Conservation (phyloP, 108 stramenopile genomes). For the Seminavis robusta region DNA sequence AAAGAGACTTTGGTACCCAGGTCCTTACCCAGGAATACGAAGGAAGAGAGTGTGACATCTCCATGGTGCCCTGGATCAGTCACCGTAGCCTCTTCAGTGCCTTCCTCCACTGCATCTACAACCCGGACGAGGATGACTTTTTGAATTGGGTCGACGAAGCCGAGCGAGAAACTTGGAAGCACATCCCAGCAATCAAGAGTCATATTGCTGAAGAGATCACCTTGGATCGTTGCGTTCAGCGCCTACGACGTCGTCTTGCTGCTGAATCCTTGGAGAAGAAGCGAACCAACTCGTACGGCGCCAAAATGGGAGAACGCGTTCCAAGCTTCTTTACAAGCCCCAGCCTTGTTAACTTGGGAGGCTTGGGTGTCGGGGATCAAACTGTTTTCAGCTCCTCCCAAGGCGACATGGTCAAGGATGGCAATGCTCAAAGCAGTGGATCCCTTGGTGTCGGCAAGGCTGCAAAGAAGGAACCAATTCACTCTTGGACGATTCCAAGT, state of each 20-base stretch:
- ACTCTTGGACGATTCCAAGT: too few relatives aligned
- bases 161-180: conserved; percentile 85
- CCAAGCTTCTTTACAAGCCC: conserved; percentile 84
- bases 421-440: too few relatives aligned
- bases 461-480: too few relatives aligned
- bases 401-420: too few relatives aligned
- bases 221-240: conserved; percentile 81
- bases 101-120: conserved; percentile 81
- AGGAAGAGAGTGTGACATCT: conserved; percentile 94
- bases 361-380: conserved; percentile 63
- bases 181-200: conserved; percentile 84
- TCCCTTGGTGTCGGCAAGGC: too few relatives aligned
- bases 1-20: conserved; percentile 64
- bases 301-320: conserved; percentile 41
- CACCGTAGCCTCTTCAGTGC: conserved; percentile 78
- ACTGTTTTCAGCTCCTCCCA: too few relatives aligned
- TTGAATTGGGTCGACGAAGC: conserved; percentile 75
- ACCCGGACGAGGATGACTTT: conserved; percentile 85
- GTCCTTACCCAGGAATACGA: conserved; percentile 94
- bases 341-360: conserved; percentile 77
- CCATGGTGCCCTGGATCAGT: conserved; percentile 89
- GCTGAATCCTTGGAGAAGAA: conserved; percentile 62
- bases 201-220: conserved; percentile 85
- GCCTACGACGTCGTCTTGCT: conserved; percentile 68
- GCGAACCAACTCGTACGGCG: conserved; percentile 5